Percentiles rank a stretch among this genome's conserved stretches.
Conservation (phyloP, 23 red algal species). For the Gracilaria vermiculophylla region DNA sequence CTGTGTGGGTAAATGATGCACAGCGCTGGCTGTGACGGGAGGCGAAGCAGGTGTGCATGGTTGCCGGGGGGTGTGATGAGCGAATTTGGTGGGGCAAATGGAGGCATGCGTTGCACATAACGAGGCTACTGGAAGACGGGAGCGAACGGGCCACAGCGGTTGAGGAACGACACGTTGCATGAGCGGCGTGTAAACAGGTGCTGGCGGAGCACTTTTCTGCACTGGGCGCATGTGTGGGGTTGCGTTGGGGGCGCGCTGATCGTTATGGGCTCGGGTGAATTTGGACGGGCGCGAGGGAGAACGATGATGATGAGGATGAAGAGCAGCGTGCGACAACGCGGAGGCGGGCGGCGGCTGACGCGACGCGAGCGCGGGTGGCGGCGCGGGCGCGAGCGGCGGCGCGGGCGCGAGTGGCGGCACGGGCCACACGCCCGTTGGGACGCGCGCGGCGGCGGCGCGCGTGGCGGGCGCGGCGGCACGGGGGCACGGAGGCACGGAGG, state of each 20-base stretch:
- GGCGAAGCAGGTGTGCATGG: neutral
- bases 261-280: neutral
- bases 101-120: slow-evolving; percentile 2
- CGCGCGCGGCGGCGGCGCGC: neutral
- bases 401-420: too few species aligned
- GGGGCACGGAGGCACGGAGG: too few species aligned
- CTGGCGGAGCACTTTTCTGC: neutral
- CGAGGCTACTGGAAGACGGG: neutral
- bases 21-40: neutral
- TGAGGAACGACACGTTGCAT: too few species aligned
- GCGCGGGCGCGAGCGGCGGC: too few species aligned
- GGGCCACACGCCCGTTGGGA: neutral
- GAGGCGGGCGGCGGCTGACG: too few species aligned
- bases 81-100: neutral
- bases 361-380: neutral
- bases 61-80: neutral
- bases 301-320: neutral
- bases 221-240: too few species aligned
- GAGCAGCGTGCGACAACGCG: too few species aligned
- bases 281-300: neutral
- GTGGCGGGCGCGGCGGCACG: neutral
- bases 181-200: neutral
- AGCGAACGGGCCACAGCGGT: too few species aligned
- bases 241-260: too few species aligned
- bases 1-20: neutral